Base-by-base conservation (phyloP, 225 moss, liverwort and hornwort genomes). In the Marchantia polymorpha region DNA sequence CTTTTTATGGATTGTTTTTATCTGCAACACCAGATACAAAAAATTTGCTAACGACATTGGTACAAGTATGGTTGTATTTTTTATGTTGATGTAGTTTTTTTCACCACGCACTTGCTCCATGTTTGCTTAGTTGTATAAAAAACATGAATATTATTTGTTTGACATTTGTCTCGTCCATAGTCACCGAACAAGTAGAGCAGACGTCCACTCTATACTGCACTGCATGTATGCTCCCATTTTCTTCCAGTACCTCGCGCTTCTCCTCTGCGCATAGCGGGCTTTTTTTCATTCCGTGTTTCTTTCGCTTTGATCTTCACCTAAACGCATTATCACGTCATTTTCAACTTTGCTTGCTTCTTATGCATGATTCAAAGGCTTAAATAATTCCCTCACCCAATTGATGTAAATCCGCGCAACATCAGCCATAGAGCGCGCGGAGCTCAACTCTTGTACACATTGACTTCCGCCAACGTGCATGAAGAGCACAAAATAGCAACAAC, bases 321-420 rank as follows among this genome's bases (percentile, higher is more conserved):
- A 83, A 99, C 99, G 79, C 93, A 82, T 87, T 99, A 93, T 95
- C 99, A 99, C 95, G 86, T 99, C 99, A 99, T 99, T 64, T 85
- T 83, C 71, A 65, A 31, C 56, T 75, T n/a, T 5, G 12, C 75
- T 56, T 73, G n/a, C 27, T 60, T 31, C 5, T 64, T 31, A 16
- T 39, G 72, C 65, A 17, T 64, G 55, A 14, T 13, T 15, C 52
- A 9, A 14, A 27, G 55, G 54, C 75, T 22, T 20, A 76, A 31
- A 65, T 49, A 12, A 16, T 50, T 29, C 81, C 51, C 52, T n/a
- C n/a, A 30, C 75, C 59, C 58, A 60, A 75, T 60, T 63, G n/a
- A n/a, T n/a, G n/a, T n/a, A n/a, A n/a, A n/a, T n/a, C n/a, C n/a
- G n/a, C n/a, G n/a, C n/a, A n/a, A n/a, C n/a, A n/a, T n/a, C n/a